Evolutionary conservation across 345 rosid genomes (phyloP), one percentile per base, ranked within the genome.

Genomic region (Salix purpurea): DNA sequence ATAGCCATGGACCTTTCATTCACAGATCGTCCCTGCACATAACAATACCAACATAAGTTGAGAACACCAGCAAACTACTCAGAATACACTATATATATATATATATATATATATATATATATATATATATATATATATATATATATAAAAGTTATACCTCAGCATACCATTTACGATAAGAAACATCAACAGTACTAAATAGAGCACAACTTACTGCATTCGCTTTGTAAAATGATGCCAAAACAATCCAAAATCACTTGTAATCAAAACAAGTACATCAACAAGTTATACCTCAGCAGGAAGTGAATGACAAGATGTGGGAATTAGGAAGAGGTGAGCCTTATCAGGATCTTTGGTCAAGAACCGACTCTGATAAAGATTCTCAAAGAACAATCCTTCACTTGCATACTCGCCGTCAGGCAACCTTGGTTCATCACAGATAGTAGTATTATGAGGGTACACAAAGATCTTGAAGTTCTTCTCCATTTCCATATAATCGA

Each of bases 401-500:
- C 52, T 77, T 26, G 37, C 72, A 21, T 77, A 61, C 71, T 73
- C 74, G 16, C 80, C 67, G 12, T 13, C 28, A 11, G 62, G 61
- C 73, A 39, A 65, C 21, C 23, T 37, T 0, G 73, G 73, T 37
- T 28, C 66, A 44, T 52, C 23, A 39, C 28, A 68, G 4, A 15
- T 32, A 8, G 16, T 13, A 23, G 68, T 77, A 18, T 24, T 74
- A 10, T 69, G 34, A 6, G 76, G 76, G 78, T 77, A 77, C 56
- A 65, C 73, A 58, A 73, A 81, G 37, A 76, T 46, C 52, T 71
- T 70, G 83, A 94, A 92, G 21, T 82, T 81, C 76, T 26, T 82
- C 89, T 90, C 96, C 98, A 92, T 94, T 74, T 90, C 61, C 6
- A 32, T 65, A n/a, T 76, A 77, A 64, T 73, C 66, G 14, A 21